Base-by-base conservation (phyloP, 1,284 basidiomycete species). In the Trichosporon sp. region DNA sequence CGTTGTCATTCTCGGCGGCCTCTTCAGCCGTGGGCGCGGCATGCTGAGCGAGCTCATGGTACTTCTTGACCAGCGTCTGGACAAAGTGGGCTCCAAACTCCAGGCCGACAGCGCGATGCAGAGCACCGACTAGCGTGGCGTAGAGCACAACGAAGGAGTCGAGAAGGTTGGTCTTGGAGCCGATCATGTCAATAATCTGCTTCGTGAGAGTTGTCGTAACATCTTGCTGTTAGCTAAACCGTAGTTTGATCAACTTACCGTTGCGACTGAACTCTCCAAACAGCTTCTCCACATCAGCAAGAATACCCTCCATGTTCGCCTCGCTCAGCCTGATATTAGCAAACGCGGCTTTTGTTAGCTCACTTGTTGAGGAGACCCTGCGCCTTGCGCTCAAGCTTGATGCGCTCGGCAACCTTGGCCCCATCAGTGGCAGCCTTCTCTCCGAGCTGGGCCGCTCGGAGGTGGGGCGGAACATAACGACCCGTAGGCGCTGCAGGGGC, bases 81-180 rank as follows among this genome's bases (percentile, higher is more conserved):
- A 88, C 75, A 90, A 86, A 11, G 78, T 83, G 77, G 86, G 73
- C 84, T 89, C 93, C 94, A 76, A 98, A 96, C 76, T 98, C 96
- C 58, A 95, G 85, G 1, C 96, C 95, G 15, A 96, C 85, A 13
- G 93, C 86, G 77, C 91, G 91, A 83, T 97, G 89, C 60, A 98
- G 84, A 63, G 90, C 89, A 0, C 92, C 90, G 29, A 97, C 88
- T 56, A 99, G 89, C 0, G 93, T 91, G 0, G 95, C 94, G 78
- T 98, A 90, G 4, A 98, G 86, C 15, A 95, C 90, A 65, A 98
- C 92, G 76, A 94, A 95, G 1, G 92, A 92, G 79, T 98, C 95
- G 64, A 98, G 86, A 3, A 93, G 86, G 64, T 91, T 91, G 0
- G 92, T 89, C 78, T 92, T 91, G 18, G 90, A 88, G 0, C 93